These are phyloP conservation scores for Plectosphaerella sp. DNA, from an alignment of 2,329 filamentous ascomycete species.

Conservation along the genomic window DNA sequence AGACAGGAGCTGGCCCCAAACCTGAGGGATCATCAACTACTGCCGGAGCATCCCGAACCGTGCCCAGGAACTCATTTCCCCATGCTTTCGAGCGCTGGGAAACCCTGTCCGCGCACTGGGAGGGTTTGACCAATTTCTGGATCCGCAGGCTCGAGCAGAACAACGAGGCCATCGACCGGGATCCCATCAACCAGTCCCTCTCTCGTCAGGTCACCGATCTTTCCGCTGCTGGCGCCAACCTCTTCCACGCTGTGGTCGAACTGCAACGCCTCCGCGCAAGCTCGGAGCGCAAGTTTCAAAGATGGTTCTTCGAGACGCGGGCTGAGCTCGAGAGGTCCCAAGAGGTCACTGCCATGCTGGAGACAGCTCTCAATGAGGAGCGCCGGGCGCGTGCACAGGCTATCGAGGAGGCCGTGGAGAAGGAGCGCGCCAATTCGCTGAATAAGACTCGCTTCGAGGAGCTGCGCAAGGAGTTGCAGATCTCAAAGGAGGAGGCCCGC, in stretches of 20 bases:
- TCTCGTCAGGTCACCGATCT: slow-evolving; percentile 93
- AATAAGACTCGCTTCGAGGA: slow-evolving; percentile 78
- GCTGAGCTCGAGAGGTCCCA: slow-evolving; percentile 80
- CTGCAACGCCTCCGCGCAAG: slow-evolving; percentile 89
- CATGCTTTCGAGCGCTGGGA: slow-evolving; percentile 99
- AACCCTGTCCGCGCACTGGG: slow-evolving; percentile 94
- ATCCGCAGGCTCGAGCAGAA: slow-evolving; percentile 90
- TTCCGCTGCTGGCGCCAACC: slow-evolving; percentile 92
- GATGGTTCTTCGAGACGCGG: slow-evolving; percentile 96
- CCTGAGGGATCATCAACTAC: slow-evolving; percentile 25
- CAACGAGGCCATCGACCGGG: slow-evolving; percentile 74
- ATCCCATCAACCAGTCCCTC: slow-evolving; percentile 82
- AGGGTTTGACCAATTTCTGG: slow-evolving; percentile 96
- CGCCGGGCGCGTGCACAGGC: slow-evolving; percentile 65
- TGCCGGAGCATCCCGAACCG: slow-evolving; percentile 18
- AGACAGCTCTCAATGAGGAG: slow-evolving; percentile 70
- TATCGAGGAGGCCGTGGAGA: slow-evolving; percentile 59
- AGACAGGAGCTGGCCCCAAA: slow-evolving; percentile 12
- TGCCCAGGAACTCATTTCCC: slow-evolving; percentile 71
- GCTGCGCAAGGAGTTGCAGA: slow-evolving; percentile 87
- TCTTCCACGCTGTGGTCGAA: slow-evolving; percentile 97
- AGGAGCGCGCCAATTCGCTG: slow-evolving; percentile 64
- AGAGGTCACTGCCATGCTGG: slow-evolving; percentile 78
- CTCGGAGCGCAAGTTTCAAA: slow-evolving; percentile 94
- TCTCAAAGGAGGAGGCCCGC: slow-evolving; percentile 92